Evolutionary conservation across 495 filamentous ascomycete genomes (phyloP), one percentile per base, ranked within the genome.

Genomic region (Aspergillus avenaceus): DNA sequence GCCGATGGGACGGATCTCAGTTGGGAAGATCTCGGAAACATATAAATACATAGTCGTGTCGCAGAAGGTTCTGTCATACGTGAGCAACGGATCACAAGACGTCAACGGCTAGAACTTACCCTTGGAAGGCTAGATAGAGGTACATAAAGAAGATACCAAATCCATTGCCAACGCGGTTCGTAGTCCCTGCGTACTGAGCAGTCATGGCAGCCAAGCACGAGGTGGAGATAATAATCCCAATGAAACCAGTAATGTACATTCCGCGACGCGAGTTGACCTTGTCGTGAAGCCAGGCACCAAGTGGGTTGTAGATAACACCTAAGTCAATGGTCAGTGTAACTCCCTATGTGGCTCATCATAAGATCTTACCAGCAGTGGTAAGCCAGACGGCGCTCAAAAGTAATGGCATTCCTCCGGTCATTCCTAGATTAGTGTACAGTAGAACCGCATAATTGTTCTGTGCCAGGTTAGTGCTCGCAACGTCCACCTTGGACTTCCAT

Each of bases 41-140:
- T 78, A 79, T 14, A 79, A 59, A 38, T 75, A 81, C 63, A 74
- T 75, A 7, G 73, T 73, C 1, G 77, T 71, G 49, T 78, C 76
- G n/a, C 74, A 66, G 58, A 60, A 75, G 21, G 68, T 71, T 45
- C 66, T 74, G 45, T 24, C 11, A 4, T 7, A 3, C 6, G 18
- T 48, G 19, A 52, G 59, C 21, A 61, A 50, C 14, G 22, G 8
- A 11, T 47, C 55, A 66, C 24, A 49, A 61, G 36, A 55, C 26
- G 18, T 59, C 55, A 31, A 58, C 27, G 4, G 14, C 24, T 24
- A n/a, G n/a, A 13, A 63, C 65, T 54, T 40, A 65, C 61, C 68
- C 68, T 19, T 71, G 74, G 54, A 70, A 73, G 14, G 73, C 62
- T 43, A 77, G 55, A 36, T 70, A 76, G 24, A 76, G 64, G 38